A percentile compares a stretch with the other conserved stretches of the same genome.
Evolutionary conservation across 805 yeast genomes (phyloP).

Genomic region (Saturnispora ahearnii): DNA sequence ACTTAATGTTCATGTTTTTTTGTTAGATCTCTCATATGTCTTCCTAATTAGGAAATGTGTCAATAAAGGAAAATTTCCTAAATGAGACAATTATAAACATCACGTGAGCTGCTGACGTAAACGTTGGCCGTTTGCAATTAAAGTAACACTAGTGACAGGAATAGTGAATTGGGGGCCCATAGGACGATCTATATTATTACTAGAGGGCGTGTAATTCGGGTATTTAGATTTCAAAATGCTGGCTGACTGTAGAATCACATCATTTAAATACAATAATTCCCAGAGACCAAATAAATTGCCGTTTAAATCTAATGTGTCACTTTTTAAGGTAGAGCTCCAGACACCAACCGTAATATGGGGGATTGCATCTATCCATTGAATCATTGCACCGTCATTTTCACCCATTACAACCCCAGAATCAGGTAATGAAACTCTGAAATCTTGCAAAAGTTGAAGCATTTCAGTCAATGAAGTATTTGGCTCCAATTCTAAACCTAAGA

Average conservation of each 20-base stretch:
- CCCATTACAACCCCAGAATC: constrained; percentile 17
- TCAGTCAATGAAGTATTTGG: background rate
- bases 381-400: constrained; percentile 12
- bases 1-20: background rate
- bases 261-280: constrained; percentile 20
- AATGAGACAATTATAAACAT: constrained; percentile 4
- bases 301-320: background rate
- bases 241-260: constrained; percentile 2
- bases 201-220: background rate
- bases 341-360: constrained; percentile 19
- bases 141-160: background rate
- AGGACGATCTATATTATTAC: background rate
- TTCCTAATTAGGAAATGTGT: constrained; percentile 3
- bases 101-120: constrained; percentile 6
- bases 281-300: constrained; percentile 18
- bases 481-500: constrained; percentile 5
- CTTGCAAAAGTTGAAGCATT: background rate
- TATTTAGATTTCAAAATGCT: background rate
- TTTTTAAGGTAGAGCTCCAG: background rate
- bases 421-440: constrained; percentile 1
- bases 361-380: constrained; percentile 9
- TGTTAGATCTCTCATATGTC: background rate
- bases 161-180: background rate
- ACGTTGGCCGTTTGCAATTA: constrained; percentile 7
- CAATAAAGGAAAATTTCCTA: constrained; percentile 8